A percentile compares a stretch with the other conserved stretches of the same genome.
These are phyloP conservation scores for Scleroderma bovista DNA, from an alignment of 768 basidiomycete species.

Conservation along the genomic window DNA sequence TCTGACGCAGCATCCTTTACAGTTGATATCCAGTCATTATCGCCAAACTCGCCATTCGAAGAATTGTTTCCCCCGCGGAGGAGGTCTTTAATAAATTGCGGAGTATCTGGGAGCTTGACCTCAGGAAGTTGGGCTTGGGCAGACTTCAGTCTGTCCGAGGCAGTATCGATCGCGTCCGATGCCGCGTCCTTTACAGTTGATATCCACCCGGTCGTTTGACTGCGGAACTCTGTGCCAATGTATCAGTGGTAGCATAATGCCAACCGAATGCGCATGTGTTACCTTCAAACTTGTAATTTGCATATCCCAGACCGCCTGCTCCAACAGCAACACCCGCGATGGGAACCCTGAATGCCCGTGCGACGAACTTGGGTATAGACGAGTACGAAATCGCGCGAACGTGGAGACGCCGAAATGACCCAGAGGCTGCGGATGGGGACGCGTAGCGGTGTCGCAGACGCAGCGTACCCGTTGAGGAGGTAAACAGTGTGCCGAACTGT, in stretches of 20 bases:
- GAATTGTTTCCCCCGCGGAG: no score
- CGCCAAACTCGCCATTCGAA: slow-evolving; percentile 48
- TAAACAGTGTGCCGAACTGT: slow-evolving; percentile 53
- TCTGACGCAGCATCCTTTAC: slow-evolving; percentile 59
- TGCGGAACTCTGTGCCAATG: slow-evolving; percentile 58
- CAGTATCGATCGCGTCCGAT: slow-evolving; percentile 58
- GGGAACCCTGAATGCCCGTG: slow-evolving; percentile 83
- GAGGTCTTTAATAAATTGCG: no score
- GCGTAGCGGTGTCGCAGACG: slow-evolving; percentile 47
- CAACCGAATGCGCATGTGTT: slow-evolving; percentile 14
- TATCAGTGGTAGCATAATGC: not conserved
- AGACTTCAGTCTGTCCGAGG: slow-evolving; percentile 61
- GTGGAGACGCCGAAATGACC: slow-evolving; percentile 56
- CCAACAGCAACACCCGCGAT: slow-evolving; percentile 86
- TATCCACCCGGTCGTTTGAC: slow-evolving; percentile 63
- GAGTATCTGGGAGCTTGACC: slow-evolving; percentile 51
- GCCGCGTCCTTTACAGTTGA: slow-evolving; percentile 58
- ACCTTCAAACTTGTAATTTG: slow-evolving; percentile 97
- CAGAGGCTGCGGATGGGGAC: slow-evolving; percentile 31
- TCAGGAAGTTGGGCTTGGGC: slow-evolving; percentile 54
- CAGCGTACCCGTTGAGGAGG: slow-evolving; percentile 33
- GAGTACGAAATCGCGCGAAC: slow-evolving; percentile 77
- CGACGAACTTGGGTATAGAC: slow-evolving; percentile 84
- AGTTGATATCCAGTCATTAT: slow-evolving; percentile 57
- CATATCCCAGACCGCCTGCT: slow-evolving; percentile 88